Conservation (phyloP, 106 monocot species). For the Posidonia australis region DNA sequence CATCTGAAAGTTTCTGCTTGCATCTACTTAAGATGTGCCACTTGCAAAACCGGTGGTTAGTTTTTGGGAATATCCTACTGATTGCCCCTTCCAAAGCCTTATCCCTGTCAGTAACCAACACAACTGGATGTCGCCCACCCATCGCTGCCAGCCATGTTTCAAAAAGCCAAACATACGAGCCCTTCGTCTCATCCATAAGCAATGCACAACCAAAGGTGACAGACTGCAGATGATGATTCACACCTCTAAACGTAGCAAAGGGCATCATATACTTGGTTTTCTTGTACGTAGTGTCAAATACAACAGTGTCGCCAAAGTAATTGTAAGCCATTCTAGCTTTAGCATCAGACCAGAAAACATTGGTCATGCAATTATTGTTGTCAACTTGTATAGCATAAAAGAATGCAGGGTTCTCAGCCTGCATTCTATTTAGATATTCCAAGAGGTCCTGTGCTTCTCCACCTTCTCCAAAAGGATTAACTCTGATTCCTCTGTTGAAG, state of each 20-base stretch:
- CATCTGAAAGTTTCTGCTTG: constrained; percentile 73
- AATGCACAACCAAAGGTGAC: constrained; percentile 77
- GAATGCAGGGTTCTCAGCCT: constrained; percentile 77
- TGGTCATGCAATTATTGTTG: constrained; percentile 82
- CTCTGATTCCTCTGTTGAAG: constrained; percentile 52
- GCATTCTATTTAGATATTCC: constrained; percentile 68
- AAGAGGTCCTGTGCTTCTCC: constrained; percentile 64
- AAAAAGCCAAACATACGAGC: constrained; percentile 89
- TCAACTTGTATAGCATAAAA: constrained; percentile 94
- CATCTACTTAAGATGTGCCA: constrained; percentile 75
- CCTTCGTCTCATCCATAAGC: constrained; percentile 90
- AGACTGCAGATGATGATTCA: constrained; percentile 79
- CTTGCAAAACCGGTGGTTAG: constrained; percentile 74
- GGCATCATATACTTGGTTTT: constrained; percentile 99
- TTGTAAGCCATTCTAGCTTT: constrained; percentile 64
- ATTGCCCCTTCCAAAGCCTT: constrained; percentile 88
- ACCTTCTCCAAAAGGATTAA: constrained; percentile 75
- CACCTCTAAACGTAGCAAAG: constrained; percentile 70
- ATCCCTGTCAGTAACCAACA: constrained; percentile 63
- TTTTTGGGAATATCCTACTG: constrained; percentile 50
- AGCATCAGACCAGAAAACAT: constrained; percentile 90
- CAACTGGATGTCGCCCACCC: constrained; percentile 49
- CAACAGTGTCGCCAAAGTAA: constrained; percentile 65
- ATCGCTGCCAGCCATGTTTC: constrained; percentile 85
- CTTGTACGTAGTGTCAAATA: constrained; percentile 88